phyloP scores from a whole-genome alignment of 345 rosid genomes.

The Gossypium longicalyx region DNA sequence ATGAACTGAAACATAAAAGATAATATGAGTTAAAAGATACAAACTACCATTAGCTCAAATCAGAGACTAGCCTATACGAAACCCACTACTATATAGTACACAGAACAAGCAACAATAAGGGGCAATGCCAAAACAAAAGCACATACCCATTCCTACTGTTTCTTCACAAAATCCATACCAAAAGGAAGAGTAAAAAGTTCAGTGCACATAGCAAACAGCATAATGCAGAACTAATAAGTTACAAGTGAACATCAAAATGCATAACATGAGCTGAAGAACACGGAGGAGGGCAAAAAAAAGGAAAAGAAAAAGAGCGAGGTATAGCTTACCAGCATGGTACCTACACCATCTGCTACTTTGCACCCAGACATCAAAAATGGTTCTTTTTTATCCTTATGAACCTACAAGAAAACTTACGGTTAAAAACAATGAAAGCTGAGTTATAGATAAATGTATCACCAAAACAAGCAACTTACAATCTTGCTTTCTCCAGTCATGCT shows the following conservation, averaged over 20 bases:
- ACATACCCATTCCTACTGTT: not conserved
- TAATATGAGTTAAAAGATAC: not conserved
- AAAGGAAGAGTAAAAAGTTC: not conserved
- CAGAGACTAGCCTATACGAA: not conserved
- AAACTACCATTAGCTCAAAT: not conserved
- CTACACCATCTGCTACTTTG: conserved; percentile 97
- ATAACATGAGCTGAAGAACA: not conserved
- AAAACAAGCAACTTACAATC: conserved; percentile 47
- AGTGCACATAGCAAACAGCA: not conserved
- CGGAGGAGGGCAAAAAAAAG: too few species aligned
- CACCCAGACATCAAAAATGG: conserved; percentile 98
- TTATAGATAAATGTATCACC: conserved; percentile 7
- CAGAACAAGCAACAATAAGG: not conserved
- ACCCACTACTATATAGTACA: not conserved
- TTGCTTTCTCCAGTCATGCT: conserved; percentile 99
- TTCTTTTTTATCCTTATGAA: conserved; percentile 73
- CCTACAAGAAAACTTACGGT: conserved; percentile 40
- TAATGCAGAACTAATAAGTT: not conserved
- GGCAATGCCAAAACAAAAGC: not conserved
- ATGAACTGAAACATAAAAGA: not conserved
- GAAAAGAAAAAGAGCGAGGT: not conserved
- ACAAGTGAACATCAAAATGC: not conserved
- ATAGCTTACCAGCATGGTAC: conserved; percentile 79
- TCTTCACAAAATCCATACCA: not conserved
- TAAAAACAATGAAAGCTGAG: conserved; percentile 22